phyloP scores from a whole-genome alignment of 768 basidiomycete species.

The Hortiboletus campestris region DNA sequence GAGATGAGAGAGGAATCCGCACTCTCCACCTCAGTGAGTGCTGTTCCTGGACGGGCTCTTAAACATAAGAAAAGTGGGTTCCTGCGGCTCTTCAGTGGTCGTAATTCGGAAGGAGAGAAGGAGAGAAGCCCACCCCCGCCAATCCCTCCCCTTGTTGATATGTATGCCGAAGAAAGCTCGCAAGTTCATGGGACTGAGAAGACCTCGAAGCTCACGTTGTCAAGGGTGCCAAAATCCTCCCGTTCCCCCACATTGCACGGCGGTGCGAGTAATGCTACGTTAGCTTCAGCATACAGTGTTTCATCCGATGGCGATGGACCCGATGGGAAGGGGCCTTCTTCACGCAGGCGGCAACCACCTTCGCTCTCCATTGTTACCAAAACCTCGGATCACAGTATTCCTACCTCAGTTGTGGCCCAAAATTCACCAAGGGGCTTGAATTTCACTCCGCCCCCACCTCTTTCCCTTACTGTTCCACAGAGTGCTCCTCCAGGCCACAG shows the following conservation, averaged over 20 bases:
- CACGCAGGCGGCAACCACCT: slow-evolving; percentile 31
- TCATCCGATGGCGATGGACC: slow-evolving; percentile 5
- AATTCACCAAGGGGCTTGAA: slow-evolving; percentile 8
- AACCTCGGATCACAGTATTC: slow-evolving; percentile 11
- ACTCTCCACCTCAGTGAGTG: slow-evolving; percentile 9
- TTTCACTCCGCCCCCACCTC: slow-evolving; percentile 8
- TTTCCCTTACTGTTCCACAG: slow-evolving; percentile 37
- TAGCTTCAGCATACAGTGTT: slow-evolving; percentile 10
- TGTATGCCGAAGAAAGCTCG: slow-evolving; percentile 28
- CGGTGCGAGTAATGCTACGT: slow-evolving; percentile 11
- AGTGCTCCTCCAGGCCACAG: slow-evolving; percentile 66
- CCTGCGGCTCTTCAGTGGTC: slow-evolving; percentile 70
- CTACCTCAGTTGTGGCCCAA: slow-evolving; percentile 13
- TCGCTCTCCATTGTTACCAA: slow-evolving; percentile 31
- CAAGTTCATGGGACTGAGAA: slow-evolving; percentile 28
- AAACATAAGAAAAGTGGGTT: slow-evolving; percentile 83
- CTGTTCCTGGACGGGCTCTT: slow-evolving; percentile 43
- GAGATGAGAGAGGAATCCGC: slow-evolving; percentile 44
- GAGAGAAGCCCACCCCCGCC: slow-evolving; percentile 51
- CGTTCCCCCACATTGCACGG: slow-evolving; percentile 37
- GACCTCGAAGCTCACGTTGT: slow-evolving; percentile 25
- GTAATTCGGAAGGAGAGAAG: slow-evolving; percentile 30
- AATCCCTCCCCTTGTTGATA: slow-evolving; percentile 49
- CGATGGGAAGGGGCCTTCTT: slow-evolving; percentile 23
- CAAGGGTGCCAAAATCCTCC: slow-evolving; percentile 43